Percentiles rank a stretch among this genome's conserved stretches.
Evolutionary conservation across 352 stramenopile species (phyloP).

Genomic region (Aphanomyces invadans): DNA sequence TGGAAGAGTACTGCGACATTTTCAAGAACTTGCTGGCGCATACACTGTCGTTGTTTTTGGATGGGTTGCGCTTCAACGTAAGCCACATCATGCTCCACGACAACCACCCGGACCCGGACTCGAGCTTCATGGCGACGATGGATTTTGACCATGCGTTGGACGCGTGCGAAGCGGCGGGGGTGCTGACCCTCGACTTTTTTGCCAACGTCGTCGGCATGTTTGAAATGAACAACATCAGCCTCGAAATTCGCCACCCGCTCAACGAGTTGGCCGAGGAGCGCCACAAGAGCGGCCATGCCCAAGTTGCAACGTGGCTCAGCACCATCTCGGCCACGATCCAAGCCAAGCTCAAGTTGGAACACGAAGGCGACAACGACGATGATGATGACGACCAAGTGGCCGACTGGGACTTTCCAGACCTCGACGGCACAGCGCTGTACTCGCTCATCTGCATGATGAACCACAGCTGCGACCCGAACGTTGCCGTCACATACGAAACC

Average conservation of each 20-base stretch:
- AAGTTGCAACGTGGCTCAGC: conserved; percentile 46
- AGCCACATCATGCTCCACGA: conserved; percentile 35
- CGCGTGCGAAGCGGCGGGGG: conserved; percentile 33
- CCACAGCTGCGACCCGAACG: conserved; percentile 92
- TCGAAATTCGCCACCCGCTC: conserved; percentile 85
- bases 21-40: conserved; percentile 56
- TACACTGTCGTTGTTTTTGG: conserved; percentile 48
- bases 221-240: conserved; percentile 96
- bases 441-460: conserved; percentile 94
- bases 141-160: conserved; percentile 48
- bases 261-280: conserved; percentile 37
- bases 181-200: conserved; percentile 79
- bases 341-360: conserved; percentile 27
- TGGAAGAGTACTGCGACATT: conserved; percentile 55
- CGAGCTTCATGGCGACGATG: conserved; percentile 23
- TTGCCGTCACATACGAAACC: conserved; percentile 84
- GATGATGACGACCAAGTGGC: conserved; percentile 36
- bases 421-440: conserved; percentile 93
- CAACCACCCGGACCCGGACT: conserved; percentile 27
- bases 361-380: conserved; percentile 33
- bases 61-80: conserved; percentile 50
- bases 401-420: conserved; percentile 71
- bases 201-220: conserved; percentile 90
- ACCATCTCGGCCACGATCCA: conserved; percentile 45
- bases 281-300: conserved; percentile 43